Base-by-base conservation (phyloP, 345 rosid genomes). In the Syzygium aqueum region DNA sequence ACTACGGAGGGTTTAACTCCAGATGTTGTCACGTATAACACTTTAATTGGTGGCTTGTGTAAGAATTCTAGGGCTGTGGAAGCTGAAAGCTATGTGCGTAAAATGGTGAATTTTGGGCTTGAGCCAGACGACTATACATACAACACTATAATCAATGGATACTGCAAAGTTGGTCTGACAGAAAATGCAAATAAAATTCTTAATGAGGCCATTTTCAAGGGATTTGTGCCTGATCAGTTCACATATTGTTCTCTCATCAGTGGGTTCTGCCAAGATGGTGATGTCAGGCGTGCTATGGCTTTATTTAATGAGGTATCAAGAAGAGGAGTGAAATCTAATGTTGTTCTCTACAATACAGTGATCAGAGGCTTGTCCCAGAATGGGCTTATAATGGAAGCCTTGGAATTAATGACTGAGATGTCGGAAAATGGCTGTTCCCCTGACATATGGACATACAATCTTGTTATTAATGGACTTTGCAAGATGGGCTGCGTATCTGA, bases 401-500 rank as follows among this genome's bases (percentile, higher is more conserved):
- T 93, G 92, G 93, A 92, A 89, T 59, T 97, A 85, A 93, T 94
- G 93, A 91, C 90, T 85, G 94, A 95, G 88, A 95, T 97, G 96
- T 88, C 93, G 54, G 91, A 91, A 88, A 90, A 92, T 77, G 96
- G 95, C 88, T 92, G 93, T 87, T 86, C 88, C 84, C 98, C 98
- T 0, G 91, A 95, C 85, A 91, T 96, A 46, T 95, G 96, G 93
- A 95, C 98, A 86, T 97, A 95, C 88, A 96, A 97, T 90, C 89
- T 95, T 84, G 90, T 97, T 30, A 90, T 96, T 46, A 95, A 95
- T 86, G 99, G 98, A 80, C 91, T 97, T 56, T 95, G 98, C 91
- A 97, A 96, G 92, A 94, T 97, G 95, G 98, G 98, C 19, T 94
- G 97, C 46, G 91, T 95, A 86, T 91, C 95, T 87, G 99, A 95